Conservation (phyloP, 441 rosid species). For the Pelargonium myrrhifolium region DNA sequence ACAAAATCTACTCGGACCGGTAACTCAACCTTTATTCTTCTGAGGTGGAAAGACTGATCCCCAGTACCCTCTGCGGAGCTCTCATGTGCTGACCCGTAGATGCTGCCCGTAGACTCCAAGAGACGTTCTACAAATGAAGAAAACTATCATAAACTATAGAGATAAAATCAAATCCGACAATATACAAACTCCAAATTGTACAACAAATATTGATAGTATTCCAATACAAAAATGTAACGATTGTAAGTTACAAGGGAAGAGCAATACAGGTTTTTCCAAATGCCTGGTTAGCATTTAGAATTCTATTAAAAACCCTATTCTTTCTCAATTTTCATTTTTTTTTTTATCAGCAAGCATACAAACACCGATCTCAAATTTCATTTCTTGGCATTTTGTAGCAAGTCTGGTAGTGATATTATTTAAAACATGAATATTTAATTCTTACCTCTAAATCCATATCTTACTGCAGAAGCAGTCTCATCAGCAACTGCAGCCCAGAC, state of each 20-base stretch:
- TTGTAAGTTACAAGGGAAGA: neutral
- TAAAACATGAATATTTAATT: slow-evolving; percentile 2
- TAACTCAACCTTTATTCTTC: slow-evolving; percentile 59
- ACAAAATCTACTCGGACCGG: slow-evolving; percentile 93
- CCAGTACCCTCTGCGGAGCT: slow-evolving; percentile 22
- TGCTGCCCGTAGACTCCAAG: slow-evolving; percentile 34
- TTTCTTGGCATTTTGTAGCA: neutral
- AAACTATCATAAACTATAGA: slow-evolving; percentile 7
- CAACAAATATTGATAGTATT: neutral
- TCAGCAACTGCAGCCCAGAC: slow-evolving; percentile 93
- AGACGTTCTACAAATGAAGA: slow-evolving; percentile 46
- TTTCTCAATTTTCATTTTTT: too few relatives aligned
- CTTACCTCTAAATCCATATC: slow-evolving; percentile 83
- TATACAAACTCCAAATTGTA: neutral
- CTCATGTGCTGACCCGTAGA: slow-evolving; percentile 21
- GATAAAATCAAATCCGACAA: neutral
- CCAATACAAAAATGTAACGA: neutral
- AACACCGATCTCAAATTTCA: too few relatives aligned
- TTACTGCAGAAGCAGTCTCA: slow-evolving; percentile 91
- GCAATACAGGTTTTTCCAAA: neutral
- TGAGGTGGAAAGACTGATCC: slow-evolving; percentile 31
- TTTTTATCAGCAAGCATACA: too few relatives aligned
- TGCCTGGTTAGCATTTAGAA: neutral
- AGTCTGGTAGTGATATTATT: neutral
- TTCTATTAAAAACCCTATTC: neutral